Conservation (phyloP, 768 basidiomycete species). For the Psilocybe sp. region DNA sequence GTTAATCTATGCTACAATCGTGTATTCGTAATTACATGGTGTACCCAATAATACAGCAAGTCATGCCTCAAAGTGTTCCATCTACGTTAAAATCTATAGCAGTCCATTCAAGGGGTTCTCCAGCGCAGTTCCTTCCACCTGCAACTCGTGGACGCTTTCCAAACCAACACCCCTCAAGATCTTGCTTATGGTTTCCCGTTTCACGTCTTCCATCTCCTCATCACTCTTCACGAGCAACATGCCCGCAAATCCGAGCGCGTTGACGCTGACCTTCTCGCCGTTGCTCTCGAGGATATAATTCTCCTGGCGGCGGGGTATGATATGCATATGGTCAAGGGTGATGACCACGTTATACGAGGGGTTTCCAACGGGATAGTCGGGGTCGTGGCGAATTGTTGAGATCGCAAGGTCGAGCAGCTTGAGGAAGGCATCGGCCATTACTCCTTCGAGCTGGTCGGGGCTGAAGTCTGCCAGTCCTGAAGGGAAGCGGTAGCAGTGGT, state of each 20-base stretch:
- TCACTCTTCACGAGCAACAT: conserved; percentile 86
- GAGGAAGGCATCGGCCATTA: conserved; percentile 62
- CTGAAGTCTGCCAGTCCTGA: conserved; percentile 32
- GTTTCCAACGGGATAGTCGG: conserved; percentile 56
- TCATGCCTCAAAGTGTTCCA: too few relatives aligned
- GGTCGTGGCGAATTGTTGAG: conserved; percentile 67
- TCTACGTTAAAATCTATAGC: neutral
- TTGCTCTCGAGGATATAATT: conserved; percentile 48
- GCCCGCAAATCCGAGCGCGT: conserved; percentile 88
- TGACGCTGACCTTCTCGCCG: conserved; percentile 66
- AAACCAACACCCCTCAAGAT: conserved; percentile 66
- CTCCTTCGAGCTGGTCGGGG: conserved; percentile 44
- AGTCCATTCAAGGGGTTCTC: conserved; percentile 13
- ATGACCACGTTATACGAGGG: conserved; percentile 85
- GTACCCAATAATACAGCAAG: too few relatives aligned
- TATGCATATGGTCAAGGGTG: conserved; percentile 79
- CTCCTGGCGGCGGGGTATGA: conserved; percentile 78
- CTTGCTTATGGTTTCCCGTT: conserved; percentile 56
- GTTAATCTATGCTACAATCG: too few relatives aligned
- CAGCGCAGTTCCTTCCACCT: conserved; percentile 44
- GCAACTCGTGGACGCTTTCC: conserved; percentile 65
- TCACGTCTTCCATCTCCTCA: conserved; percentile 68
- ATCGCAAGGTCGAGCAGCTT: conserved; percentile 74
- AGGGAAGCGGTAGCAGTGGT: conserved; percentile 69
- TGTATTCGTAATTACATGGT: too few relatives aligned